Evolutionary conservation across 805 yeast genomes (phyloP), one percentile per base, ranked within the genome.

Genomic region (Hanseniaspora lachancei): DNA sequence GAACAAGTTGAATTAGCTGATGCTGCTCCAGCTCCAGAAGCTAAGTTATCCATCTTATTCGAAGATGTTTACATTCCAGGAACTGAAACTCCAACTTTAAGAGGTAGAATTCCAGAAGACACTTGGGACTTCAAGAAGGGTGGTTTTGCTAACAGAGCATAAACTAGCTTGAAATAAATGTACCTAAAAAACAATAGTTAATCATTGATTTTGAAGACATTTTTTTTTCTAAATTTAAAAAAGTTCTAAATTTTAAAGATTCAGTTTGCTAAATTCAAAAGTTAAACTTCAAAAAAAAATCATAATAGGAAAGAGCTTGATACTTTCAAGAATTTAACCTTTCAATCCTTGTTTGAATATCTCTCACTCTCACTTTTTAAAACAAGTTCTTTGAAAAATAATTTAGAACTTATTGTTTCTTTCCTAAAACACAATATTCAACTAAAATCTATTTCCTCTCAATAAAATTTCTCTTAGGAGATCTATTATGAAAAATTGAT

Each of bases 31-130:
- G 86, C 95, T 62, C 98, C 98, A 62, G 96, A 88, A 72, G 95
- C 96, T 61, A 86, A 83, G 76, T 81, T 91, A 81, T 88, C 87
- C 70, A 87, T 87, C 70, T 78, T 93, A 70, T 93, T 89, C 72
- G 96, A 89, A 77, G 97, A 93, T 69, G 96, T 91, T 60, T 93
- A 93, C 74, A 91, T 84, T 67, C 88, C 84, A 73, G 98, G 98
- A 60, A 75, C 91, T 59, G 97, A 93, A 77, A 79, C 86, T 57
- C 89, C 93, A 65, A 84, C 81, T 62, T 80, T 89, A 72, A 87
- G 98, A 79, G 98, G 98, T 61, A 86, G 98, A 79, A 83, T 89
- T 66, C 84, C 95, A 63, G 95, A 87, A 65, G 98, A 91, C 75
- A 82, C 95, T 66, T 91, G 95, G 95, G 79, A 80, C 71, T 86